A percentile compares a stretch with the other conserved stretches of the same genome.
Evolutionary conservation across 2,329 filamentous ascomycete genomes (phyloP).

Genomic region (Calonectria hongkongensis): DNA sequence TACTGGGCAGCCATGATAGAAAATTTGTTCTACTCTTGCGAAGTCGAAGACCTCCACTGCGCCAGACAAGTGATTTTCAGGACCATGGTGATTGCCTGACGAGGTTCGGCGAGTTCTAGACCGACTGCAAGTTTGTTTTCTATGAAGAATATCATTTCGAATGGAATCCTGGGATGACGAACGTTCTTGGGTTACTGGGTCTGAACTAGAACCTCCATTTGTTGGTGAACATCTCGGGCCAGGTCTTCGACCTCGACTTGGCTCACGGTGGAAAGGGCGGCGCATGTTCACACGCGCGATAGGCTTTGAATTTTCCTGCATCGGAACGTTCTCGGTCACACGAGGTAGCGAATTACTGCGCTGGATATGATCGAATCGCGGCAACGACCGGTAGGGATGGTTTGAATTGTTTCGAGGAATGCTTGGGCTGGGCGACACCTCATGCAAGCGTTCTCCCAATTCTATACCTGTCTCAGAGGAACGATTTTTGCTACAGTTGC

Average conservation of each 20-base stretch:
- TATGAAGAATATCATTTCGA: constrained; percentile 38
- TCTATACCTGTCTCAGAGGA: neutral
- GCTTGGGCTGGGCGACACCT: constrained; percentile 43
- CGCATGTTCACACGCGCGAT: constrained; percentile 7
- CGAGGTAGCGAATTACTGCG: constrained; percentile 40
- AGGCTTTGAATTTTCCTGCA: neutral
- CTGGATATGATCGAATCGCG: constrained; percentile 26
- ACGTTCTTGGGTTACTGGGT: constrained; percentile 7
- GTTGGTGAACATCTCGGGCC: constrained; percentile 22
- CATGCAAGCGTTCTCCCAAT: constrained; percentile 29
- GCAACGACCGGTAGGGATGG: constrained; percentile 1
- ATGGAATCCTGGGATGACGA: constrained; percentile 41
- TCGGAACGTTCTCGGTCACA: neutral
- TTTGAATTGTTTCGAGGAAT: constrained; percentile 29
- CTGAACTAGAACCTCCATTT: constrained; percentile 7
- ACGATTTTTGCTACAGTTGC: constrained; percentile 20
- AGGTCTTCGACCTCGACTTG: constrained; percentile 43
- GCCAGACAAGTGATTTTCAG: neutral
- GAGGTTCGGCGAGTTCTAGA: neutral
- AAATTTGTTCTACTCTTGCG: constrained; percentile 38
- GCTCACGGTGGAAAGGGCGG: constrained; percentile 34
- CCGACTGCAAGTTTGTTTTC: neutral
- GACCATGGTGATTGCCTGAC: neutral
- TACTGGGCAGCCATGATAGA: constrained; percentile 40
- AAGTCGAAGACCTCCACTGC: constrained; percentile 21